Evolutionary conservation across 768 basidiomycete genomes (phyloP).

Genomic region (Punctularia strigosozonata): DNA sequence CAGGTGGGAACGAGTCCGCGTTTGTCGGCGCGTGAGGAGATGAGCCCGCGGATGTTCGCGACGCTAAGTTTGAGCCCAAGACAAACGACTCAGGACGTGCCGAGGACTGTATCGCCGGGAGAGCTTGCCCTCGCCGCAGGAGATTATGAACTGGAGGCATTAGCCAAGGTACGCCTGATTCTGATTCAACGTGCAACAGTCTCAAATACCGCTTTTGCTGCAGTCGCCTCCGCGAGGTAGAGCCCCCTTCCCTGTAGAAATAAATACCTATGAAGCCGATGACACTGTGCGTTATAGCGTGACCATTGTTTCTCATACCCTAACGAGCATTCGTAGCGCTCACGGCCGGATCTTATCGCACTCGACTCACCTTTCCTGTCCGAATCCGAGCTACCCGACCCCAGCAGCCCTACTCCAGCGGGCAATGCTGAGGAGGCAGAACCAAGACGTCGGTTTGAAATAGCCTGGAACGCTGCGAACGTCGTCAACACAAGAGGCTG

Average conservation of each 20-base stretch:
- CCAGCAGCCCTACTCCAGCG: too few relatives aligned
- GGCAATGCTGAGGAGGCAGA: constrained; percentile 4
- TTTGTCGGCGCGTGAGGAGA: too few relatives aligned
- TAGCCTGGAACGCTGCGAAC: constrained; percentile 42
- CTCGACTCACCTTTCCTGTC: constrained; percentile 61
- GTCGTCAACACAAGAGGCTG: constrained; percentile 44
- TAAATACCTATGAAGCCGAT: too few relatives aligned
- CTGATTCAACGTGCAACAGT: too few relatives aligned
- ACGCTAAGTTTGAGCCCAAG: too few relatives aligned
- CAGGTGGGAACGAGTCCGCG: too few relatives aligned
- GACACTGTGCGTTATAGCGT: background rate
- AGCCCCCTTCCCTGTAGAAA: too few relatives aligned
- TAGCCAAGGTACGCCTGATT: constrained; percentile 7
- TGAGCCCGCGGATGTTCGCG: constrained; percentile 12
- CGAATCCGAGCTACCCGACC: constrained; percentile 23
- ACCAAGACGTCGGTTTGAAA: constrained; percentile 34
- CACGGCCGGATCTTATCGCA: constrained; percentile 49
- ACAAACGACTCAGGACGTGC: too few relatives aligned
- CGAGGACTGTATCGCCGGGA: constrained; percentile 25
- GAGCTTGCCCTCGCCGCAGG: constrained; percentile 11
- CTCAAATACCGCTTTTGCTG: too few relatives aligned
- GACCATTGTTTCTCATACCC: background rate
- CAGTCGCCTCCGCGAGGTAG: too few relatives aligned
- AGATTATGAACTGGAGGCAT: constrained; percentile 7
- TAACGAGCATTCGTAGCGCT: constrained; percentile 16